A percentile compares a stretch with the other conserved stretches of the same genome.
Evolutionary conservation across 2,329 filamentous ascomycete genomes (phyloP).

Genomic region (Cadophora luteo-olivacea): DNA sequence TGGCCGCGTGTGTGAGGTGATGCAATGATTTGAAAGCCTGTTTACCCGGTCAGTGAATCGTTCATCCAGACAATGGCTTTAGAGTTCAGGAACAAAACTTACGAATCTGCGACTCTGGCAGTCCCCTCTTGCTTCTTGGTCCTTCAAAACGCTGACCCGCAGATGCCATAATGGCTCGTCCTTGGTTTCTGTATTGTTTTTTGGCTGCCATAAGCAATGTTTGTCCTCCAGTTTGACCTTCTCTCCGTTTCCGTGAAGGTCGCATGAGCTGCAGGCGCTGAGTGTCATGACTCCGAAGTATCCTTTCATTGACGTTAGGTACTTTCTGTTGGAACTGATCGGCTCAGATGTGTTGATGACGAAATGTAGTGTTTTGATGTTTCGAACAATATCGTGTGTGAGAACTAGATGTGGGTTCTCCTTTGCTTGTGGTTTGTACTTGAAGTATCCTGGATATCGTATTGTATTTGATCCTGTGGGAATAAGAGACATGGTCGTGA

Average conservation of each 20-base stretch:
- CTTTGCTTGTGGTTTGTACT: constrained; percentile 14
- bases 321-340: constrained; percentile 21
- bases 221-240: constrained; percentile 32
- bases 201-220: constrained; percentile 36
- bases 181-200: constrained; percentile 9
- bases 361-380: constrained; percentile 31
- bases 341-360: constrained; percentile 24
- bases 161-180: constrained; percentile 37
- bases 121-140: constrained; percentile 36
- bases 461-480: constrained; percentile 15
- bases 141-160: constrained; percentile 36
- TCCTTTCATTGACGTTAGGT: constrained; percentile 32
- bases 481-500: constrained; percentile 2
- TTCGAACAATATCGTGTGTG: constrained; percentile 29
- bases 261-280: constrained; percentile 25
- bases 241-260: constrained; percentile 35
- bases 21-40: constrained; percentile 39
- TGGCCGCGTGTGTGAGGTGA: constrained; percentile 35
- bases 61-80: constrained; percentile 2
- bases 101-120: constrained; percentile 36
- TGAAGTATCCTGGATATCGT: constrained; percentile 14
- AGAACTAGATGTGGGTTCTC: constrained; percentile 27
- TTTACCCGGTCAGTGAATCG: constrained; percentile 22
- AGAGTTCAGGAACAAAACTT: constrained; percentile 20
- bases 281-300: constrained; percentile 34